Conservation (phyloP, 2,329 filamentous ascomycete genomes). For the Aureobasidium vineae region DNA sequence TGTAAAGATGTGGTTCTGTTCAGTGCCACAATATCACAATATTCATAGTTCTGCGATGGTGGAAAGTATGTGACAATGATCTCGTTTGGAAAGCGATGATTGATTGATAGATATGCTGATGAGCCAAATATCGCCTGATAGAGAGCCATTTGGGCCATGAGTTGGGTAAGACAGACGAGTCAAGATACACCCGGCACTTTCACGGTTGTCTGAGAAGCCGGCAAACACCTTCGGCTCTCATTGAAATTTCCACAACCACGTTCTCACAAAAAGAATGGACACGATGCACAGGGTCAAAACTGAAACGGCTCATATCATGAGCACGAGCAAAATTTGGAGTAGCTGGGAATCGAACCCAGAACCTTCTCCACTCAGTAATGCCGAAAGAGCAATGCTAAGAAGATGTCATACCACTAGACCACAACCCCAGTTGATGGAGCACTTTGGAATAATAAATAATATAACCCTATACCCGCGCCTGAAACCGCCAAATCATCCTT, state of each 20-base stretch:
- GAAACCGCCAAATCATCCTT: neutral
- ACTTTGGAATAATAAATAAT: too few species aligned
- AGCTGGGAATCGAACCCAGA: conserved; percentile 25
- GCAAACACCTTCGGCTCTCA: neutral
- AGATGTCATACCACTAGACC: conserved; percentile 26
- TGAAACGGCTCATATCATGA: neutral
- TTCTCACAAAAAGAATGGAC: neutral
- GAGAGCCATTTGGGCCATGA: neutral
- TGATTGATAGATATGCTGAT: neutral
- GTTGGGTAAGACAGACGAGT: neutral
- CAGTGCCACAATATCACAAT: neutral
- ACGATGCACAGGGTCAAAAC: neutral
- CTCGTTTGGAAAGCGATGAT: neutral
- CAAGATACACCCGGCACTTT: neutral
- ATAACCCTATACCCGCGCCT: too few species aligned
- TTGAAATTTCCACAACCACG: neutral
- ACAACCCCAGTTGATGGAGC: conserved; percentile 16
- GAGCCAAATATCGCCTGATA: neutral
- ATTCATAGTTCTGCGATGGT: neutral
- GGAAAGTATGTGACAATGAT: neutral
- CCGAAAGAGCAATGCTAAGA: conserved; percentile 23
- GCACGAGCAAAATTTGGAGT: neutral
- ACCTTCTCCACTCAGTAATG: conserved; percentile 22
- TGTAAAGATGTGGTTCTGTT: neutral
- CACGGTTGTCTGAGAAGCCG: neutral